Base-by-base conservation (phyloP, 192 early-diverging fungal genomes). In the Rhizoclosmatium sp. region DNA sequence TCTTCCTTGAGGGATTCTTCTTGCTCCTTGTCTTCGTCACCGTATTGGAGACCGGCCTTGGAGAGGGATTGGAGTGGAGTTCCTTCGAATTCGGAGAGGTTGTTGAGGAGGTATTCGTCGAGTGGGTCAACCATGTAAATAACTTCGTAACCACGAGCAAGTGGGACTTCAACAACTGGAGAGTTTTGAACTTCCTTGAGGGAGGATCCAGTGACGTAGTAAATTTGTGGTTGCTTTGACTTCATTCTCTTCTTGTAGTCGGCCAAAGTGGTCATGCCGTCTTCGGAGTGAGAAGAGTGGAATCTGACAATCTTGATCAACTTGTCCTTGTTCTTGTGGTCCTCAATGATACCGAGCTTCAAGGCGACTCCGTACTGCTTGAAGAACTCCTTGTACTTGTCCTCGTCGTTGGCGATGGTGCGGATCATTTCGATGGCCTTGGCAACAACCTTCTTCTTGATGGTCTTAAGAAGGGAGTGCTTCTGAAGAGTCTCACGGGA, bases 161-260 rank as follows among this genome's bases (percentile, higher is more conserved):
- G 98, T 85, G 99, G 91, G 66, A 93, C 95, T 89, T 99, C 98
- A 46, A 98, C 87, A 94, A 98, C 98, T 56, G 98, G 97, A 81
- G 95, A 94, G 87, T 94, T 95, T 89, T 98, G 96, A 78, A 98
- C 95, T 47, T 92, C 93, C 80, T 92, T 91, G 79, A 92, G 92
- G 82, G 93, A 95, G 89, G 97, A 95, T 72, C 96, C 97, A 69
- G 97, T 98, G 91, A 98, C 96, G 85, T 85, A 89, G 86, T 99
- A 99, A 88, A 99, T 99, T 90, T 95, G 93, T 93, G 98, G 96
- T 87, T 99, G 98, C 93, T 97, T 97, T 90, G 97, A 96, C 86
- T 95, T 94, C 98, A 99, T 99, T 86, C 98, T 97, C 75, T 95
- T 98, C 78, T 98, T 92, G 84, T 99, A 99, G 92, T 99, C 98